A percentile compares a stretch with the other conserved stretches of the same genome.
Conservation (phyloP, 108 stramenopile genomes). For the Nitzschia palea region DNA sequence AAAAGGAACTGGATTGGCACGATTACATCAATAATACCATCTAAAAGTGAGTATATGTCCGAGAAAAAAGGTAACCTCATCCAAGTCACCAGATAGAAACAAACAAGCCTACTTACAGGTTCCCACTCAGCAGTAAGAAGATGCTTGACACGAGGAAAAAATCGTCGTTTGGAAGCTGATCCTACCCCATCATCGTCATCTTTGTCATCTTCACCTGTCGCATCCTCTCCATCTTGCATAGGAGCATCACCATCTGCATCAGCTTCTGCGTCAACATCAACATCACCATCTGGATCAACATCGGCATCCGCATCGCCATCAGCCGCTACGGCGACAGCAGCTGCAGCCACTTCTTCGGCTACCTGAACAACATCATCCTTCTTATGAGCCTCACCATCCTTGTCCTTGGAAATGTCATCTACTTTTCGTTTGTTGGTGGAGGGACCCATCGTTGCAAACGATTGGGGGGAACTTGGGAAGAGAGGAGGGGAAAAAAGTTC, state of each 20-base stretch:
- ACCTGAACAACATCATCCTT: neutral
- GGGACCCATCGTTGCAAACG: neutral
- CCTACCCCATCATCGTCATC: constrained; percentile 2
- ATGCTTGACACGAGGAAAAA: constrained; percentile 45
- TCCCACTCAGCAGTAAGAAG: constrained; percentile 38
- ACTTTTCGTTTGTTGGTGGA: constrained; percentile 6
- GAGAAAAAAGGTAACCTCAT: no score
- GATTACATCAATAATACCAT: no score
- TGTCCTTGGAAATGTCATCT: constrained; percentile 8
- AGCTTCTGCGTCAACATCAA: neutral
- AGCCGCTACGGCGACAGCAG: neutral
- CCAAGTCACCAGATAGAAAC: no score
- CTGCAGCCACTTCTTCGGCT: neutral
- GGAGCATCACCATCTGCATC: neutral
- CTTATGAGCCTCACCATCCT: neutral
- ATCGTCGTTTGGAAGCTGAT: constrained; percentile 19
- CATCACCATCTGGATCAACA: neutral
- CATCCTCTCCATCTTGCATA: neutral
- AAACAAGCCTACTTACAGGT: constrained; percentile 16
- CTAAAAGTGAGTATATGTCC: neutral
- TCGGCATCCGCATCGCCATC: neutral
- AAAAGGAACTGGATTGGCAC: constrained; percentile 28
- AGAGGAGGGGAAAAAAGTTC: neutral
- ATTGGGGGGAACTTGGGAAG: constrained; percentile 12
- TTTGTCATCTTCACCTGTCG: neutral